These are phyloP conservation scores for Wallacemonas sp. DNA, from an alignment of 208 protist species.

Conservation along the genomic window DNA sequence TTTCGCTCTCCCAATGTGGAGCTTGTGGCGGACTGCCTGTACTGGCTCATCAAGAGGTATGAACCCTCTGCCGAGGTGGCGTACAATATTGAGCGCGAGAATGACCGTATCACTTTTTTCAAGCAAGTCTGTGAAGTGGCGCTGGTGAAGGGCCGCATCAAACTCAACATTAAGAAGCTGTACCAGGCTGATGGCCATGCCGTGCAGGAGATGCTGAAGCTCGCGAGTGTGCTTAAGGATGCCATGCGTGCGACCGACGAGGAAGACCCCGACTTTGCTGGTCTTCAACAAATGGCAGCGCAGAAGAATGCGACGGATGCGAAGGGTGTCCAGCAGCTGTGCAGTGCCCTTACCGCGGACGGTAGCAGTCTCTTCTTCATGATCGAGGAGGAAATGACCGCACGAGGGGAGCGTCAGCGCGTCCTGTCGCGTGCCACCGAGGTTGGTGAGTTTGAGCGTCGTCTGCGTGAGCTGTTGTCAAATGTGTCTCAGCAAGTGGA, in stretches of 20 bases:
- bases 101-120: constrained; percentile 92
- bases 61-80: constrained; percentile 91
- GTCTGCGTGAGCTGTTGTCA: constrained; percentile 75
- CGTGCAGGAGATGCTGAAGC: constrained; percentile 96
- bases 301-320: constrained; percentile 84
- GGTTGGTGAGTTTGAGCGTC: constrained; percentile 91
- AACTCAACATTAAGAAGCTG: constrained; percentile 95
- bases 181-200: constrained; percentile 95
- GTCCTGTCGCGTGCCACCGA: constrained; percentile 85
- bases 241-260: constrained; percentile 78
- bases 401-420: constrained; percentile 70
- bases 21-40: constrained; percentile 92
- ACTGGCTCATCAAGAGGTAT: constrained; percentile 93
- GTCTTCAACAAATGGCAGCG: constrained; percentile 82
- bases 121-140: constrained; percentile 90
- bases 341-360: constrained; percentile 86
- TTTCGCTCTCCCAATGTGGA: constrained; percentile 96
- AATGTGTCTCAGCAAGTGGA: constrained; percentile 80
- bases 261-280: constrained; percentile 76
- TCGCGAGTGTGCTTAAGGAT: constrained; percentile 89
- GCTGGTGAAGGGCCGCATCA: constrained; percentile 86
- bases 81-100: constrained; percentile 89
- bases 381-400: constrained; percentile 77
- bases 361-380: constrained; percentile 90
- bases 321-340: constrained; percentile 88